Conservation (phyloP, 768 basidiomycete species). For the Panaeolus papilionaceus region DNA sequence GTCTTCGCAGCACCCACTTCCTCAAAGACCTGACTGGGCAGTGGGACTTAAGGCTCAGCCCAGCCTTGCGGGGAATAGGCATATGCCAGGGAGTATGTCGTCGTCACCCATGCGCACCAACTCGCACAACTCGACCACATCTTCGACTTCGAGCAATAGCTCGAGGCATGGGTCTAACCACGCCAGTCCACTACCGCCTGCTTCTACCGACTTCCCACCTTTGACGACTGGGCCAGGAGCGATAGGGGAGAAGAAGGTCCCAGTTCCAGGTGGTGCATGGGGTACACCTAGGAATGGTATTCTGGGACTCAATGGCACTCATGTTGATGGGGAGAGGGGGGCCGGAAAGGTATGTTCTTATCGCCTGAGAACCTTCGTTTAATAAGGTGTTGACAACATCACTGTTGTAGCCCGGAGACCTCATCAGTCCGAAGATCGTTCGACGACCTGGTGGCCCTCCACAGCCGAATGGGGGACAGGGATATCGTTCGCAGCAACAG, state of each 20-base stretch:
- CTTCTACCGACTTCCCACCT: slow-evolving; percentile 71
- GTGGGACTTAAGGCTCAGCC: slow-evolving; percentile 83
- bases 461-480: slow-evolving; percentile 21
- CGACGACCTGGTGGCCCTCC: slow-evolving; percentile 23
- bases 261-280: slow-evolving; percentile 73
- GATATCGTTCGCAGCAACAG: slow-evolving; percentile 24
- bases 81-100: slow-evolving; percentile 32
- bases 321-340: slow-evolving; percentile 26
- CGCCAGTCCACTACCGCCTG: slow-evolving; percentile 31
- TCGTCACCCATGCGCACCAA: slow-evolving; percentile 51
- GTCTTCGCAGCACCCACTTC: slow-evolving; percentile 79
- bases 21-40: slow-evolving; percentile 88
- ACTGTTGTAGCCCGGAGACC: slow-evolving; percentile 26
- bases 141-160: slow-evolving; percentile 39
- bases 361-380: slow-evolving; percentile 3
- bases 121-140: slow-evolving; percentile 49
- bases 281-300: slow-evolving; percentile 51
- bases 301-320: slow-evolving; percentile 18
- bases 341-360: slow-evolving; percentile 27
- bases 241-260: slow-evolving; percentile 53
- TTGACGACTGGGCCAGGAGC: slow-evolving; percentile 50
- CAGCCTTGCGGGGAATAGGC: slow-evolving; percentile 50
- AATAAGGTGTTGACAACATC: slow-evolving; percentile 6
- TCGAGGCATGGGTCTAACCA: slow-evolving; percentile 26
- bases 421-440: slow-evolving; percentile 31